Conservation (phyloP, 2,329 filamentous ascomycete genomes). For the Diaporthe capsici region DNA sequence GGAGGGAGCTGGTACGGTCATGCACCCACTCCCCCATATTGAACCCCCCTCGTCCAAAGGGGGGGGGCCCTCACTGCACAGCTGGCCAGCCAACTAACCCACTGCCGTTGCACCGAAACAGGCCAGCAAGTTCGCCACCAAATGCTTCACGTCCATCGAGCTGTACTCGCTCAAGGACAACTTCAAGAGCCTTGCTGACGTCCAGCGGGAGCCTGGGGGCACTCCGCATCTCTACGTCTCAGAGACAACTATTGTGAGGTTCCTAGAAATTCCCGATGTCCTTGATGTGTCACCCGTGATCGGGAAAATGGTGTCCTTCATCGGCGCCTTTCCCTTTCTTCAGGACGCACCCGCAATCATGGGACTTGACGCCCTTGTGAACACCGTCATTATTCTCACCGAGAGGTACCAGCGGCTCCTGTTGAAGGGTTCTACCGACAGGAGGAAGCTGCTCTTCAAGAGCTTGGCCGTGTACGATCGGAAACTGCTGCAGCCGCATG, state of each 20-base stretch:
- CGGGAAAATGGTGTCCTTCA: constrained; percentile 79
- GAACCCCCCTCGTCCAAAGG: neutral
- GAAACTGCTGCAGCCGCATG: constrained; percentile 57
- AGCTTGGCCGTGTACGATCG: constrained; percentile 81
- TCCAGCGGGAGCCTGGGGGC: constrained; percentile 65
- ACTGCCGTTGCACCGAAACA: constrained; percentile 47
- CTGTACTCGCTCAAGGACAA: constrained; percentile 81
- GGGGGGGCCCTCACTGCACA: neutral
- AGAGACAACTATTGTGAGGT: constrained; percentile 78
- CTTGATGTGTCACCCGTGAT: constrained; percentile 76
- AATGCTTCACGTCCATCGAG: constrained; percentile 80
- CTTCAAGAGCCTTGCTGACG: constrained; percentile 78
- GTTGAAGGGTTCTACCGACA: constrained; percentile 68
- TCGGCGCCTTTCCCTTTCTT: constrained; percentile 81
- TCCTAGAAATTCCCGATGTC: constrained; percentile 80
- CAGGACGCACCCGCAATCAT: constrained; percentile 79
- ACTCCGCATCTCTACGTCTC: constrained; percentile 69
- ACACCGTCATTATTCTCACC: constrained; percentile 80
- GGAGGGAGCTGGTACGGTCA: constrained; percentile 63
- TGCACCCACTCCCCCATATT: constrained; percentile 2
- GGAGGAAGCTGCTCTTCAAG: constrained; percentile 77
- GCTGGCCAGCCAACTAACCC: constrained; percentile 41
- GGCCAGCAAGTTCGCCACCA: constrained; percentile 76
- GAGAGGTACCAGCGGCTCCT: constrained; percentile 77
- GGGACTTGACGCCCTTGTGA: constrained; percentile 78